phyloP scores from a whole-genome alignment of 2,329 filamentous ascomycete species.

The Paracamarosporium sp. region DNA sequence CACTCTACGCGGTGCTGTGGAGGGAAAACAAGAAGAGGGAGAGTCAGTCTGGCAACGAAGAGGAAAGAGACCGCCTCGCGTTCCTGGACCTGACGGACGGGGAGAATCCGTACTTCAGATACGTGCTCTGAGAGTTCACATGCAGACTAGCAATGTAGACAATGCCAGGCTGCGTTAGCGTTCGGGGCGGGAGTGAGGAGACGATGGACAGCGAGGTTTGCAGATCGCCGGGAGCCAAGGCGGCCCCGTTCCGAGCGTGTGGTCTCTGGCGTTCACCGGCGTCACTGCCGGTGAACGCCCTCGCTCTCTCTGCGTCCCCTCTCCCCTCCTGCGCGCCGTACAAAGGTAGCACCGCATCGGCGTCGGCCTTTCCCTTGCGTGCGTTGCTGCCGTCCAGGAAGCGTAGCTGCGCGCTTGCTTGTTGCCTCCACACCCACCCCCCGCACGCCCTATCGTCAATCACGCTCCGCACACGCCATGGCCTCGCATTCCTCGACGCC shows the following conservation, averaged over 20 bases:
- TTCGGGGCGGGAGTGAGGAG: neutral
- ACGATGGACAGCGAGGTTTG: neutral
- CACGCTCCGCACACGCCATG: conserved; percentile 22
- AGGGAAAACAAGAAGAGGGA: conserved; percentile 58
- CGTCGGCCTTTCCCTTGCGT: neutral
- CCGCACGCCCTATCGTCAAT: conserved; percentile 2
- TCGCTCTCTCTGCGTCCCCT: neutral
- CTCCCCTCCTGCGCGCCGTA: neutral
- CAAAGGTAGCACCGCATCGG: too few relatives aligned
- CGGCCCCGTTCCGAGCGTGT: conserved; percentile 7
- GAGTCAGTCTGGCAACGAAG: conserved; percentile 60
- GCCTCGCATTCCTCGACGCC: conserved; percentile 37
- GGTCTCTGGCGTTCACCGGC: neutral
- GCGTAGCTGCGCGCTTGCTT: neutral
- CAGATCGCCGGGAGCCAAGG: conserved; percentile 1
- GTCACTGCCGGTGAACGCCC: neutral
- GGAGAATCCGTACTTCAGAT: conserved; percentile 65
- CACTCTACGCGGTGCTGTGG: conserved; percentile 65
- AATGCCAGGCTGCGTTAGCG: neutral
- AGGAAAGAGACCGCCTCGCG: conserved; percentile 58
- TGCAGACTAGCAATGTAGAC: neutral
- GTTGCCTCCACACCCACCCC: neutral
- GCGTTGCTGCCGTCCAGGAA: neutral
- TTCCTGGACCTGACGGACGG: conserved; percentile 63
- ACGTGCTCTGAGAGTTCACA: conserved; percentile 48